Evolutionary conservation across 176 grass and related monocot genomes (phyloP), one percentile per base, ranked within the genome.

Genomic region (Ensete ventricosum): DNA sequence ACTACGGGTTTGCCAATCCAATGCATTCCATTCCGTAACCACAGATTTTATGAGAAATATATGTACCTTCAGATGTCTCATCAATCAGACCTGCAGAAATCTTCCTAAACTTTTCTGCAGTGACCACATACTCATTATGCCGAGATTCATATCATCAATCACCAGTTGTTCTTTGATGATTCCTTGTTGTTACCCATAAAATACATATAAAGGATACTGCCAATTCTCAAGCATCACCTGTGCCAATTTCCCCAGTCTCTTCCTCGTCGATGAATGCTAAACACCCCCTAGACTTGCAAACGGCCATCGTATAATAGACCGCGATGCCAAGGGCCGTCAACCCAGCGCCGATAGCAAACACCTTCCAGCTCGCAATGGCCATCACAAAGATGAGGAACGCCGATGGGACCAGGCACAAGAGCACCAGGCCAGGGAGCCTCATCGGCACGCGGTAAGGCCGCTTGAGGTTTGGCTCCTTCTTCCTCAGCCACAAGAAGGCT

Each of bases 311-410:
- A 70, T 72, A 90, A 81, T 92, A 81, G 11, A 96, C 76, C 0
- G 65, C 79, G 16, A 90, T 53, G 9, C 87, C 87, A 2, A 65
- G 64, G 0, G 48, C 78, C 0, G 93, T 96, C 77, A 96, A 84
- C 2, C 77, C 80, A 2, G 73, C 81, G 17, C 82, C 77, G 79
- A 96, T 81, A 54, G 51, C 73, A 62, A 90, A 86, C 21, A 90
- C 93, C 87, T 88, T 90, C 93, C 93, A 96, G 0, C 82, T 83
- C 3, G 93, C 85, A 59, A 96, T 90, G 69, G 81, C 89, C 89
- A 96, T 92, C 79, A 96, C 85, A 72, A 96, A 87, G 58, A 96
- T 22, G 60, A 96, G 82, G 88, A 96, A 96, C 0, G 51, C 89
- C 0, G 93, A 88, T 1, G 93, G 89, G 3, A 92, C 76, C 23